These are phyloP conservation scores for Naganishia vaughanmartiniae DNA, from an alignment of 768 basidiomycete species.

Conservation along the genomic window DNA sequence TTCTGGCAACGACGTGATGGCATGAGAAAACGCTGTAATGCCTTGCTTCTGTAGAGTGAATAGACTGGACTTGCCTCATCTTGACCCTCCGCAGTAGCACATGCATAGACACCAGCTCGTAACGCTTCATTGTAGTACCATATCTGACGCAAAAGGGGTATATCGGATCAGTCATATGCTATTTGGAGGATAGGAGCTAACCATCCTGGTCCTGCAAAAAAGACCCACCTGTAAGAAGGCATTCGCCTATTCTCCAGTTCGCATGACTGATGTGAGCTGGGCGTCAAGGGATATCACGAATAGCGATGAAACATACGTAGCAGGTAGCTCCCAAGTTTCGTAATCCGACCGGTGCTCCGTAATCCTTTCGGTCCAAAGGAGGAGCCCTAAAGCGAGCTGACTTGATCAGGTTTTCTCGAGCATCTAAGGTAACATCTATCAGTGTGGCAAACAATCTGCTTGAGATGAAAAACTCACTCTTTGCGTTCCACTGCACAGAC, in stretches of 20 bases:
- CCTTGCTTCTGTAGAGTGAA: neutral
- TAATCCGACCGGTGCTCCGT: constrained; percentile 45
- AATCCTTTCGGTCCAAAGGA: constrained; percentile 3
- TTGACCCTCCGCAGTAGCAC: constrained; percentile 67
- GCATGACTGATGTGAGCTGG: neutral
- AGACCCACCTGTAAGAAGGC: constrained; percentile 76
- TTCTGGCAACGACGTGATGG: constrained; percentile 22
- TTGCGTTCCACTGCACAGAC: constrained; percentile 14
- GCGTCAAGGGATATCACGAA: neutral
- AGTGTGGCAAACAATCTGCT: neutral
- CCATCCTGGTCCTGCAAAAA: neutral
- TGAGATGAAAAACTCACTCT: neutral
- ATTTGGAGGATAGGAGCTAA: neutral
- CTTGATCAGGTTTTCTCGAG: neutral
- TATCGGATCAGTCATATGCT: neutral
- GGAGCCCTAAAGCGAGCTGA: neutral
- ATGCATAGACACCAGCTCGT: constrained; percentile 75
- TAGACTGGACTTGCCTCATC: constrained; percentile 66
- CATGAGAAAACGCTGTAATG: neutral
- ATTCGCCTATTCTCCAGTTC: constrained; percentile 62
- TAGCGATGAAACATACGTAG: constrained; percentile 55
- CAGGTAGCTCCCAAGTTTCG: constrained; percentile 90
- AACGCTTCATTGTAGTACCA: constrained; percentile 88
- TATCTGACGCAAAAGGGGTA: constrained; percentile 58
- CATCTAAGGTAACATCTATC: neutral